Base-by-base conservation (phyloP, 352 stramenopile genomes). In the Phytopythium litorale region DNA sequence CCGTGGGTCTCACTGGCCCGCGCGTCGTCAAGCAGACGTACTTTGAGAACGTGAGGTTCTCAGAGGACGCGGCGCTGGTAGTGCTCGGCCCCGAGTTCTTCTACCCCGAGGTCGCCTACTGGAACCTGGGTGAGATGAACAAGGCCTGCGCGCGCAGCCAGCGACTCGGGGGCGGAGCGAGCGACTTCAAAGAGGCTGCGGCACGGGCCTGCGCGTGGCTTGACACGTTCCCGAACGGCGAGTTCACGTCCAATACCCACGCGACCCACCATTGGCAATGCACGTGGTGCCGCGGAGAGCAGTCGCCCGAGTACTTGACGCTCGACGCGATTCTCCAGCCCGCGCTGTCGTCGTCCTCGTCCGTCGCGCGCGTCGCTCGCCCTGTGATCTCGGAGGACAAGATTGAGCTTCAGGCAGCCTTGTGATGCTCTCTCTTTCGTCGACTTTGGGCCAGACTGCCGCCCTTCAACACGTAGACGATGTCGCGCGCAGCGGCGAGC, bases 191-290 rank as follows among this genome's bases (percentile, higher is more conserved):
- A 23, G 40, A 56, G 11, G 61, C 60, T 0, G 67, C 67, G 7
- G 64, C 60, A n/a, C 58, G 76, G 2, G 66, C 66, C 0, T 89
- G 79, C 37, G 54, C 58, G 2, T 87, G 75, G 77, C 64, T 87
- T 16, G 25, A 65, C 7, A 49, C 60, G 33, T 80, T 73, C 38
- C 77, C 79, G 0, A 33, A 78, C 8, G 75, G 79, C 42, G 63
- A 85, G 45, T 84, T 81, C 54, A 89, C 75, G 0, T 51, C 45
- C 40, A 68, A 73, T 7, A 84, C 77, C 3, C 66, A 78, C 40
- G 75, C 75, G 28, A 73, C 66, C 3, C 79, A 84, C 52, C 79
- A 80, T 49, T 86, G 73, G 77, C 76, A 87, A 60, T 89, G 77
- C 59, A 84, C 76, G 38, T 87, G 76, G 79, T 86, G 79, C 32